A percentile compares a stretch with the other conserved stretches of the same genome.
Evolutionary conservation across 2,329 filamentous ascomycete genomes (phyloP).

Genomic region (Penicillium palitans): DNA sequence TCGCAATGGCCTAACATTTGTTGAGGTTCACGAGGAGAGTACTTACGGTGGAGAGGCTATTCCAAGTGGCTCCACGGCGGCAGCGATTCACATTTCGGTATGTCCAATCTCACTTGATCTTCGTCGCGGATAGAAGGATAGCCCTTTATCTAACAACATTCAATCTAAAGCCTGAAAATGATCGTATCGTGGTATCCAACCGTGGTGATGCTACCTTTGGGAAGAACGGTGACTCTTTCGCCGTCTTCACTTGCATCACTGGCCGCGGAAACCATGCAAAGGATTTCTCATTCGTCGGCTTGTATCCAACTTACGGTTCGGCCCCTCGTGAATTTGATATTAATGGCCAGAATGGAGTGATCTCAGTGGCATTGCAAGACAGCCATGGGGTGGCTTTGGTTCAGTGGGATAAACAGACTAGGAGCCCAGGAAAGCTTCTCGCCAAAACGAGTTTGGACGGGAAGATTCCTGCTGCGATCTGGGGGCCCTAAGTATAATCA

Average conservation of each 20-base stretch:
- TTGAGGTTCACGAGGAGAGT: constrained; percentile 13
- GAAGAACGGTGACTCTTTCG: constrained; percentile 15
- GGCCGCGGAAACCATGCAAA: background rate
- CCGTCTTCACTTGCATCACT: constrained; percentile 15
- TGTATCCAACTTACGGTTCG: constrained; percentile 61
- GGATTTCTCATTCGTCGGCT: constrained; percentile 49
- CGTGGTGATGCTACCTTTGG: constrained; percentile 20
- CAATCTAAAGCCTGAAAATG: constrained; percentile 14
- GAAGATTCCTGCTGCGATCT: constrained; percentile 13
- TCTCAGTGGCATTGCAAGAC: constrained; percentile 56
- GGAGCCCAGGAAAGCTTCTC: constrained; percentile 50
- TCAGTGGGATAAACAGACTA: constrained; percentile 57
- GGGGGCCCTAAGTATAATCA: constrained; percentile 6
- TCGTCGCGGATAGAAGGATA: background rate
- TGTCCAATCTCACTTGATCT: background rate
- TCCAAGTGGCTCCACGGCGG: constrained; percentile 16
- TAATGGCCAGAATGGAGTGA: constrained; percentile 59
- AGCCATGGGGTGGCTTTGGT: constrained; percentile 61
- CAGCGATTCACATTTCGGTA: constrained; percentile 20
- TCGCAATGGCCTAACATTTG: constrained; percentile 10
- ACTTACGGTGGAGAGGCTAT: constrained; percentile 10
- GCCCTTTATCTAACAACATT: background rate
- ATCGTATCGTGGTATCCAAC: constrained; percentile 17
- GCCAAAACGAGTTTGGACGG: constrained; percentile 11
- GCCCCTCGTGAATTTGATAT: constrained; percentile 66